These are phyloP conservation scores for Taiozyma sp. DNA, from an alignment of 1,139 yeast genomes.

Conservation along the genomic window DNA sequence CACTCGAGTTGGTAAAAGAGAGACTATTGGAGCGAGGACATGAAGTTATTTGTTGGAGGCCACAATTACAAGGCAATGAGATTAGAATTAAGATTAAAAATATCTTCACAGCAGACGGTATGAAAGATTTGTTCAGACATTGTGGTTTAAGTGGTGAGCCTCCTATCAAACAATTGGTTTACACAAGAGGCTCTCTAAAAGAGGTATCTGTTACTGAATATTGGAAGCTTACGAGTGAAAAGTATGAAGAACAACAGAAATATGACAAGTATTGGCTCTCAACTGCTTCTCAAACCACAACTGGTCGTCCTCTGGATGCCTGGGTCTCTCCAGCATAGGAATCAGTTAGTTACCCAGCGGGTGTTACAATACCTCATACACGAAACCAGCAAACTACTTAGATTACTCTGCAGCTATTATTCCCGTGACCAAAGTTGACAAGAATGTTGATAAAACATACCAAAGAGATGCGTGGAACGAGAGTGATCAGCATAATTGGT, in stretches of 20 bases:
- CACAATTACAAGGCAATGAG: constrained; percentile 26
- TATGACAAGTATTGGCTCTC: constrained; percentile 36
- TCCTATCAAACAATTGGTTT: constrained; percentile 30
- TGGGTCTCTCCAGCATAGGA: constrained; percentile 46
- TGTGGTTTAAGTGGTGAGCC: constrained; percentile 38
- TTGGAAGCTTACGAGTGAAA: constrained; percentile 40
- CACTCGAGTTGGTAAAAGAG: constrained; percentile 33
- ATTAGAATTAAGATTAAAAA: constrained; percentile 26
- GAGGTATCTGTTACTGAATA: constrained; percentile 35
- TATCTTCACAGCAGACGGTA: constrained; percentile 33
- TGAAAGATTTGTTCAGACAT: constrained; percentile 26
- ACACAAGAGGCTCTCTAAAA: constrained; percentile 13
- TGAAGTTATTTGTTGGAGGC: constrained; percentile 25
- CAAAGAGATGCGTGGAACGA: constrained; percentile 31
- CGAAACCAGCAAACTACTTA: constrained; percentile 53
- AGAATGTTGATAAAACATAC: constrained; percentile 34
- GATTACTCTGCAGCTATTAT: constrained; percentile 56
- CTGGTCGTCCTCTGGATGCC: constrained; percentile 44
- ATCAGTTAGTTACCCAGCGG: constrained; percentile 40
- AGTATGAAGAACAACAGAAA: constrained; percentile 31
- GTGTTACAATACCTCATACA: constrained; percentile 32
- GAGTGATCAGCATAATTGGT: constrained; percentile 35
- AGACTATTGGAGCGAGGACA: constrained; percentile 39
- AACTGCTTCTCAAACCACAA: constrained; percentile 29
- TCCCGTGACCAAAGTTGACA: constrained; percentile 56